phyloP scores from a whole-genome alignment of 768 basidiomycete species.

The Xerocomellus intermedius region DNA sequence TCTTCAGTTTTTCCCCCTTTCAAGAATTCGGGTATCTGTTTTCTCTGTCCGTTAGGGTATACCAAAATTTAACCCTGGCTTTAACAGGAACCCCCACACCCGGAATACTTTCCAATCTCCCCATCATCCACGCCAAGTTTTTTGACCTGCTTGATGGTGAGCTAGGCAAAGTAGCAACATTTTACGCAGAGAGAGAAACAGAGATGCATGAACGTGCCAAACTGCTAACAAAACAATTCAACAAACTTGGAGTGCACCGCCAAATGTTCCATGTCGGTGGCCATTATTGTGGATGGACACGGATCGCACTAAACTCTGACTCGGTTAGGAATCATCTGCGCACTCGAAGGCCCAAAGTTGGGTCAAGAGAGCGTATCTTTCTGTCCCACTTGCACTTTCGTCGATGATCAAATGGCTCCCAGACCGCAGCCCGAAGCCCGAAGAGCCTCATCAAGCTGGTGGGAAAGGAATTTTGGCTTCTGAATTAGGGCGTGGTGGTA shows the following conservation, averaged over 20 bases:
- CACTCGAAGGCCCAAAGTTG: conserved; percentile 8
- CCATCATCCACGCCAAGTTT: conserved; percentile 64
- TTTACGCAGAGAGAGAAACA: conserved; percentile 72
- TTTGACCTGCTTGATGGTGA: conserved; percentile 76
- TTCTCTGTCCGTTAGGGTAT: background rate
- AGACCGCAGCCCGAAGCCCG: background rate
- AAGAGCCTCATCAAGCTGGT: background rate
- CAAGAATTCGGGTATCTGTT: conserved; percentile 12
- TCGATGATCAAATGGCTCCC: conserved; percentile 1
- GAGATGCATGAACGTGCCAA: conserved; percentile 51
- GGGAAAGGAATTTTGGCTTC: background rate
- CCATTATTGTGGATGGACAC: background rate
- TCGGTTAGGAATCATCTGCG: conserved; percentile 14
- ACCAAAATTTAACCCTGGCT: background rate
- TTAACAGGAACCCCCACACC: conserved; percentile 21
- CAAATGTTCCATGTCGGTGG: conserved; percentile 52
- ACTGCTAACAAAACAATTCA: conserved; percentile 63
- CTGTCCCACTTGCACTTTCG: conserved; percentile 3
- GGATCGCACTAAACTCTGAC: background rate
- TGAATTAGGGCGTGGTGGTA: conserved; percentile 8
- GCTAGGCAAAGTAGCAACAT: conserved; percentile 80
- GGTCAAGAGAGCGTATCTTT: conserved; percentile 10
- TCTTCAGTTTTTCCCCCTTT: conserved; percentile 1
- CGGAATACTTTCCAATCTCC: conserved; percentile 53
- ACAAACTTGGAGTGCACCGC: conserved; percentile 71